A percentile compares a stretch with the other conserved stretches of the same genome.
phyloP scores from a whole-genome alignment of 495 filamentous ascomycete genomes.

The Margaritispora aquatica region DNA sequence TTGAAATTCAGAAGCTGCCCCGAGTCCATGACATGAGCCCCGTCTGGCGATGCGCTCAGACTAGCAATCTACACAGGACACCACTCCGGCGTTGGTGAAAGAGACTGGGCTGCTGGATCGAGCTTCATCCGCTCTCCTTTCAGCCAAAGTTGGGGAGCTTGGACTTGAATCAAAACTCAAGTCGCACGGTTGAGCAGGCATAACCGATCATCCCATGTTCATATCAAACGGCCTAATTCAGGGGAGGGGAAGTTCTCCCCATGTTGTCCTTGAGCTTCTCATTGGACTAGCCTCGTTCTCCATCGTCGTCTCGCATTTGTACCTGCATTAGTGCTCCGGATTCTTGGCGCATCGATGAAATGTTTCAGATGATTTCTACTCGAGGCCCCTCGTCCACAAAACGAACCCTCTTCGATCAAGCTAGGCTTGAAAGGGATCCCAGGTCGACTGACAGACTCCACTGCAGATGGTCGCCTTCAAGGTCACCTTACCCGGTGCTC shows the following conservation, averaged over 20 bases:
- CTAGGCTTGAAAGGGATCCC: background rate
- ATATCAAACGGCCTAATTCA: background rate
- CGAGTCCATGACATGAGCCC: background rate
- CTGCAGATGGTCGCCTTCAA: background rate
- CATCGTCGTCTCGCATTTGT: background rate
- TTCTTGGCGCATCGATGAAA: background rate
- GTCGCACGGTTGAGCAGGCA: background rate
- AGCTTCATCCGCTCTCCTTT: background rate
- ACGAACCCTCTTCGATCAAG: background rate
- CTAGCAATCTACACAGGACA: background rate
- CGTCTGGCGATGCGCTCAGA: background rate
- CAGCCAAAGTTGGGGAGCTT: background rate
- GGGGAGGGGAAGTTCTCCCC: background rate
- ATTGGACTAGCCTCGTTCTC: background rate
- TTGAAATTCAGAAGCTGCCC: background rate
- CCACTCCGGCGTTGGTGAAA: background rate
- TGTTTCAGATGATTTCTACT: background rate
- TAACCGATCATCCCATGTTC: background rate
- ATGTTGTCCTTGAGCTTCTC: too few relatives aligned
- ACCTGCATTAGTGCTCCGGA: slow-evolving; percentile 6
- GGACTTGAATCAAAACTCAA: background rate
- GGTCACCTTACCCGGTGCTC: background rate
- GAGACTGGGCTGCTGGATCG: background rate
- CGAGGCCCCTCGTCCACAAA: background rate
- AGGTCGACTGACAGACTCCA: background rate